Evolutionary conservation across 192 early-diverging fungal genomes (phyloP).

Genomic region (Backusella tuberculispora): DNA sequence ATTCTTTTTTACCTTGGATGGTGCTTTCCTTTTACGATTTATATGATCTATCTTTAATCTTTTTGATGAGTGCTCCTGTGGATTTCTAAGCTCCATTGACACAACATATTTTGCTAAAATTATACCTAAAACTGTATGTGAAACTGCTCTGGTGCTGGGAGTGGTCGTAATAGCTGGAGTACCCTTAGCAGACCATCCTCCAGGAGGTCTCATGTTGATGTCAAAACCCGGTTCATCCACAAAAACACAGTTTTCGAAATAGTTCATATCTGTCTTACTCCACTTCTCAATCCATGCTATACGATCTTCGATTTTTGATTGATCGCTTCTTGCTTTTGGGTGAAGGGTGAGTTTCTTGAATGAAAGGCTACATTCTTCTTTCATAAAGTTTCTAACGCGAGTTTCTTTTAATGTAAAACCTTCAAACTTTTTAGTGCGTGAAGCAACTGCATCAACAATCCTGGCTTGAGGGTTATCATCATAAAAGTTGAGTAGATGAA

Average conservation of each 20-base stretch:
- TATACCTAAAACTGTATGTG: slow-evolving; percentile 16
- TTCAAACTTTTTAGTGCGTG: too few species aligned
- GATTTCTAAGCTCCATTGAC: slow-evolving; percentile 20
- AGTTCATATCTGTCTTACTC: not conserved
- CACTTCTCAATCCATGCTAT: too few species aligned
- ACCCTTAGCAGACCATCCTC: slow-evolving; percentile 16
- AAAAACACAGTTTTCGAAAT: slow-evolving; percentile 27
- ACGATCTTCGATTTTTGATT: too few species aligned
- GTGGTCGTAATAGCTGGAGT: slow-evolving; percentile 1
- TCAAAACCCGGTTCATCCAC: slow-evolving; percentile 23
- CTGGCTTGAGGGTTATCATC: slow-evolving; percentile 11
- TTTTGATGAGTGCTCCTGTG: slow-evolving; percentile 14
- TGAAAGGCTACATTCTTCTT: too few species aligned
- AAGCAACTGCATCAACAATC: too few species aligned
- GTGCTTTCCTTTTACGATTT: slow-evolving; percentile 17
- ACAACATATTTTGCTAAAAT: slow-evolving; percentile 20
- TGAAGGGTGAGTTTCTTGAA: too few species aligned
- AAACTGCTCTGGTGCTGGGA: slow-evolving; percentile 13
- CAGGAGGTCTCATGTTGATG: slow-evolving; percentile 21
- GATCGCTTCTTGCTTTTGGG: too few species aligned
- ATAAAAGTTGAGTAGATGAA: slow-evolving; percentile 11
- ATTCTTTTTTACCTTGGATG: slow-evolving; percentile 16
- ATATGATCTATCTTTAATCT: slow-evolving; percentile 10
- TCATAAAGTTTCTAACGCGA: too few species aligned
- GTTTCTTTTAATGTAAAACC: too few species aligned